phyloP scores from a whole-genome alignment of 208 protist species.

The Leishmania gerbilli region DNA sequence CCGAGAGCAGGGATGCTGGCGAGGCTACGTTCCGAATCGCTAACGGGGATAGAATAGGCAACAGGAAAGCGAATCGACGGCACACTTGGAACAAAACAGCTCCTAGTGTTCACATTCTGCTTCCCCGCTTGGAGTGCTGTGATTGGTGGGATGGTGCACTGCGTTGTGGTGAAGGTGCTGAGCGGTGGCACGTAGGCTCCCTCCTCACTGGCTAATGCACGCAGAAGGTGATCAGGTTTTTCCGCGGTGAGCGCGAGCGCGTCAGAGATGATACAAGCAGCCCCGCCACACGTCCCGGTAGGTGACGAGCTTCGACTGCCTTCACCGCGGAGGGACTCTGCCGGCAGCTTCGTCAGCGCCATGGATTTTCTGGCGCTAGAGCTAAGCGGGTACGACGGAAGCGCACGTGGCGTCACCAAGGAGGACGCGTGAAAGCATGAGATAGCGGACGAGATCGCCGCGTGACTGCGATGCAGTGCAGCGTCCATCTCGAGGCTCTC shows the following conservation, averaged over 20 bases:
- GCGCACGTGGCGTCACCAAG: not conserved
- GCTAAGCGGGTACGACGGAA: not conserved
- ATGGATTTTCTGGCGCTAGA: not conserved
- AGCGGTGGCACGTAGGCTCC: not conserved
- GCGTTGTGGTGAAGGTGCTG: not conserved
- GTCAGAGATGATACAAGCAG: not conserved
- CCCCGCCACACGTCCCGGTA: not conserved
- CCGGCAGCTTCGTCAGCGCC: not conserved
- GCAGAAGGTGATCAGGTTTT: not conserved
- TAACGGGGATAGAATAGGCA: not conserved
- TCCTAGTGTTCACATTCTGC: constrained; percentile 4
- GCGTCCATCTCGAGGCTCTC: constrained; percentile 1
- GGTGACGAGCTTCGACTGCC: not conserved
- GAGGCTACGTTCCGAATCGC: constrained; percentile 22
- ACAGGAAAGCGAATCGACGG: constrained; percentile 20
- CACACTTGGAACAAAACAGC: constrained; percentile 16
- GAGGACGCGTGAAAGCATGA: not conserved
- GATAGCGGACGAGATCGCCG: not conserved
- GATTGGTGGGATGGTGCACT: not conserved
- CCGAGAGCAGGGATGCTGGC: constrained; percentile 11
- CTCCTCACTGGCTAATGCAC: not conserved
- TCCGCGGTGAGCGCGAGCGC: no score
- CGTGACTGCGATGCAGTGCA: not conserved
- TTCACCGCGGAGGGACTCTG: not conserved
- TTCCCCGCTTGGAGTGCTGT: not conserved